phyloP scores from a whole-genome alignment of 2,329 filamentous ascomycete genomes.

The Cytospora chrysosperma region DNA sequence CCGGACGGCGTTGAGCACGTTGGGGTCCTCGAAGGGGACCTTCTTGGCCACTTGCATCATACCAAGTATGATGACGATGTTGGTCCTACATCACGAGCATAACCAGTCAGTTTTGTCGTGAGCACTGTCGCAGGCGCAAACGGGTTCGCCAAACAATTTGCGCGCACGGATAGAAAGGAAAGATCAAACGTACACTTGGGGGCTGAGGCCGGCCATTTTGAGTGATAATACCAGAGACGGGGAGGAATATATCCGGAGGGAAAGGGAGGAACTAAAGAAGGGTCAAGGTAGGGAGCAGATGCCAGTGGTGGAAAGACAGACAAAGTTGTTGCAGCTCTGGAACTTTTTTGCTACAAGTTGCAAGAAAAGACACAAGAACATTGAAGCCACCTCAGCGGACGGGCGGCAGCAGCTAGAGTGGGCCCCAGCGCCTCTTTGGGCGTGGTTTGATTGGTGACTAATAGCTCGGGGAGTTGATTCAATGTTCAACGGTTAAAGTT shows the following conservation, averaged over 20 bases:
- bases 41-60: conserved; percentile 99
- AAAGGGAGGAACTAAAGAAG: neutral
- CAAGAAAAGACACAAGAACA: conserved; percentile 11
- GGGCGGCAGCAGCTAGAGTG: conserved; percentile 10
- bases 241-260: neutral
- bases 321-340: neutral
- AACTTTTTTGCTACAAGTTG: conserved; percentile 3
- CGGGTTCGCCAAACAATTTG: neutral
- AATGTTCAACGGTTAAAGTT: neutral
- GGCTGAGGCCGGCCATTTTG: conserved; percentile 61
- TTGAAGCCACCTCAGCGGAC: conserved; percentile 23
- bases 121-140: conserved; percentile 17
- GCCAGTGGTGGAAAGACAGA: neutral
- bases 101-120: conserved; percentile 28
- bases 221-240: neutral
- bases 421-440: neutral
- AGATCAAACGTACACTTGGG: conserved; percentile 57
- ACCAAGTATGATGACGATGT: conserved; percentile 90
- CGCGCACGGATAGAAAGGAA: neutral
- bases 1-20: conserved; percentile 56
- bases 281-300: neutral
- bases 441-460: neutral
- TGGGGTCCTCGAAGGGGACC: conserved; percentile 86
- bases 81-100: conserved; percentile 60
- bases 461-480: neutral